A percentile compares a stretch with the other conserved stretches of the same genome.
These are phyloP conservation scores for Diaporthe citriasiana DNA, from an alignment of 2,329 filamentous ascomycete genomes.

Conservation along the genomic window DNA sequence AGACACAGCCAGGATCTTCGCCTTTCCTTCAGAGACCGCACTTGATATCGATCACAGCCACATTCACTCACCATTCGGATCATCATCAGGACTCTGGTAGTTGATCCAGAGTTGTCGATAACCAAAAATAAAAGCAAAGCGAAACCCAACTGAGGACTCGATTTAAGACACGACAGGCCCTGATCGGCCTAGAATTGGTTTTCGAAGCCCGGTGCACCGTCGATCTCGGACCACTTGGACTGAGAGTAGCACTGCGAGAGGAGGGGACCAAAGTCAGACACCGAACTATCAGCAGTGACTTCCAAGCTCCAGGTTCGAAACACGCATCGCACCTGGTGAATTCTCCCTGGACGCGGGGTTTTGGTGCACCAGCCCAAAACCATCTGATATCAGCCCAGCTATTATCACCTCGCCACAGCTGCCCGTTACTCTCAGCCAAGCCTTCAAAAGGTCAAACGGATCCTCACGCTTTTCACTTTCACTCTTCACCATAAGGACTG, in stretches of 20 bases:
- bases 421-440: conserved; percentile 19
- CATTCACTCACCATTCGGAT: conserved; percentile 17
- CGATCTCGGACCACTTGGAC: background rate
- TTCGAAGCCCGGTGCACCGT: conserved; percentile 31
- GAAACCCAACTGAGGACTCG: background rate
- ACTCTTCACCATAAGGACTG: conserved; percentile 38
- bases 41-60: conserved; percentile 7
- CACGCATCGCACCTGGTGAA: conserved; percentile 18
- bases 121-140: conserved; percentile 13
- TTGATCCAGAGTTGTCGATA: background rate
- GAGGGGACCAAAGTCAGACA: conserved; percentile 27
- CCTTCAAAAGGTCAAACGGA: conserved; percentile 15
- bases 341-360: conserved; percentile 7
- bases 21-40: conserved; percentile 30
- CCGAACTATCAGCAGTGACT: conserved; percentile 17
- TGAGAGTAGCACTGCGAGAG: background rate
- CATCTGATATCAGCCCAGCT: conserved; percentile 15
- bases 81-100: conserved; percentile 3
- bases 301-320: conserved; percentile 24
- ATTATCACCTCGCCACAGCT: conserved; percentile 27
- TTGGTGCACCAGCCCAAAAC: background rate
- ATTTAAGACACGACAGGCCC: background rate
- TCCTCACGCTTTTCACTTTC: conserved; percentile 2
- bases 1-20: conserved; percentile 18
- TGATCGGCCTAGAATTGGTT: conserved; percentile 2